phyloP scores from a whole-genome alignment of 2,329 filamentous ascomycete species.

The Xylariaceae sp. region DNA sequence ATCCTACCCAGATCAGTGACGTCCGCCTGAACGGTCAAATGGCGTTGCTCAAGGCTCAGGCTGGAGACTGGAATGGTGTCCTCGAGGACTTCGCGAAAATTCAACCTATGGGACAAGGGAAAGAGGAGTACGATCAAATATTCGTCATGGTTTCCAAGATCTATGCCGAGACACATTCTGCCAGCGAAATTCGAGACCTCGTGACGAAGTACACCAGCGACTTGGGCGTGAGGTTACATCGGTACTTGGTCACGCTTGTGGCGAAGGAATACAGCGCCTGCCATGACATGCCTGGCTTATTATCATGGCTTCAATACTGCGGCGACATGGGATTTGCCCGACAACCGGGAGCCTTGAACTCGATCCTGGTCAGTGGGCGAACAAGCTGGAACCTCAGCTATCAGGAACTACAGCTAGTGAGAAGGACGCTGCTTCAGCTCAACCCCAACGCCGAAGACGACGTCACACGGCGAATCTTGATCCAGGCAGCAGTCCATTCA shows the following conservation, averaged over 20 bases:
- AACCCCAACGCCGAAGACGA: constrained; percentile 26
- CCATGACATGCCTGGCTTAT: constrained; percentile 30
- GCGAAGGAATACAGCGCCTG: constrained; percentile 34
- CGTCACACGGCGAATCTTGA: constrained; percentile 33
- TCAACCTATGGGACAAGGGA: constrained; percentile 5
- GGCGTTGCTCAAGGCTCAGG: constrained; percentile 28
- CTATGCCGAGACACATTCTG: constrained; percentile 31
- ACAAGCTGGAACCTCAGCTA: constrained; percentile 31
- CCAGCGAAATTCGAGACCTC: constrained; percentile 32
- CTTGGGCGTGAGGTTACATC: constrained; percentile 28
- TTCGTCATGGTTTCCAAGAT: constrained; percentile 32
- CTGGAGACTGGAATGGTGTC: constrained; percentile 34
- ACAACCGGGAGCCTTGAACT: constrained; percentile 30
- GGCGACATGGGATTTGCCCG: constrained; percentile 26
- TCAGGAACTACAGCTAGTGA: constrained; percentile 26
- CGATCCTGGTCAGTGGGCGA: constrained; percentile 31
- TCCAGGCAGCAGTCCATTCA: constrained; percentile 21
- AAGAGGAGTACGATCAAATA: constrained; percentile 19
- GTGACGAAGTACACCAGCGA: constrained; percentile 28
- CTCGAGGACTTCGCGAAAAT: constrained; percentile 24
- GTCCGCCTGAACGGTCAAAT: constrained; percentile 29
- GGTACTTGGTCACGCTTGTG: constrained; percentile 32
- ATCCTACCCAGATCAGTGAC: constrained; percentile 22
- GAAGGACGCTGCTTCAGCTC: constrained; percentile 25
- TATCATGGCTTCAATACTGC: constrained; percentile 35